Base-by-base conservation (phyloP, 257 asterid genomes). In the Cinchona pubescens region DNA sequence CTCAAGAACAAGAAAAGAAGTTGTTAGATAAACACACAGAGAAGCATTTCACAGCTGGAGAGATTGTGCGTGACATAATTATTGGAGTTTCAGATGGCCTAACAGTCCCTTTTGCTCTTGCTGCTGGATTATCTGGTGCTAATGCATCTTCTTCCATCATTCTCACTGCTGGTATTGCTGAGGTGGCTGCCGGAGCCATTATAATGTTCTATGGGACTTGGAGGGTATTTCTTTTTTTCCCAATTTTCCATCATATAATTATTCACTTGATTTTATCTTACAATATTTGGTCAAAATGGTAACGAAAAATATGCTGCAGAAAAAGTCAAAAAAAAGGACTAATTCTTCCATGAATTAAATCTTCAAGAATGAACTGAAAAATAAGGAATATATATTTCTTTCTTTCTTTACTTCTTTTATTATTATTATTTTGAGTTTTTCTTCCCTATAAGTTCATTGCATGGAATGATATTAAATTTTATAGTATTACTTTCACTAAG, bases 201-300 rank as follows among this genome's bases (percentile, higher is more conserved):
- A n/a, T n/a, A n/a, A n/a, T n/a, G n/a, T 70, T 92, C 99, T 83
- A 94, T 94, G 99, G 99, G 99, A 30, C 99, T 94, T 49, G 99
- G 99, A 79, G 99, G 98, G 99, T 94, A 84, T 0, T 38, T 51
- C 30, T 18, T 32, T n/a, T 2, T 65, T 21, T 66, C 5, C 34
- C 3, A 7, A 13, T 3, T 18, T 11, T 25, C 14, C 4, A 1
- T 40, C 42, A n/a, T 13, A 4, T 18, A 4, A 12, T 7, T 19
- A 2, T 46, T 19, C 4, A 3, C 6, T 23, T 4, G 23, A 27
- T 34, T 32, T 71, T 51, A 27, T 34, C 18, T 70, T 32, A 4
- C 35, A 13, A 27, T 12, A 27, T 32, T 62, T 62, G 42, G 1
- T 32, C 25, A 12, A 1, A 34, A 13, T 15, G 4, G 7, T 32